A percentile compares a stretch with the other conserved stretches of the same genome.
Conservation (phyloP, 2,329 filamentous ascomycete species). For the Polychaeton citri region DNA sequence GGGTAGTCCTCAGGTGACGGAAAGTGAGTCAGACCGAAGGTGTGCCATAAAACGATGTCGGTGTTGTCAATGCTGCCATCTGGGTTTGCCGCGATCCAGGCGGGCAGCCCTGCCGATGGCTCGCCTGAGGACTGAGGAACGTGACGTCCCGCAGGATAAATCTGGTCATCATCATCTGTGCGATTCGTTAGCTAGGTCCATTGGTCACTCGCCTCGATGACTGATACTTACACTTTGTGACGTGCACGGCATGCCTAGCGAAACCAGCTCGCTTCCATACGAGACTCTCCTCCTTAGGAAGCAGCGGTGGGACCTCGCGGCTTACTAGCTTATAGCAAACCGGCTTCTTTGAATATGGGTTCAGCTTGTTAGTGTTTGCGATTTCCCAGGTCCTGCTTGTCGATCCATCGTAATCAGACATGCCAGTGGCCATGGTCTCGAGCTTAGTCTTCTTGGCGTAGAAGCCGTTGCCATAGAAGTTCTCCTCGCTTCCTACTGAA, state of each 20-base stretch:
- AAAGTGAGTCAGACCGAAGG: conserved; percentile 83
- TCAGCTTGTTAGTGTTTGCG: conserved; percentile 68
- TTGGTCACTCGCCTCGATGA: background rate
- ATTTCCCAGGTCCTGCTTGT: conserved; percentile 86
- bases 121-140: conserved; percentile 79
- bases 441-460: conserved; percentile 74
- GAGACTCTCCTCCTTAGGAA: conserved; percentile 68
- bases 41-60: conserved; percentile 86
- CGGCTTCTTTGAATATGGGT: conserved; percentile 75
- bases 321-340: conserved; percentile 82
- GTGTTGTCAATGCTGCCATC: conserved; percentile 60
- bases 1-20: conserved; percentile 84
- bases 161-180: conserved; percentile 58
- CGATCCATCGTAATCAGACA: conserved; percentile 67
- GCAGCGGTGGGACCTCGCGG: conserved; percentile 62
- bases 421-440: conserved; percentile 52
- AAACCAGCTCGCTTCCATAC: conserved; percentile 88
- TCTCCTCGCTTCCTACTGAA: conserved; percentile 66
- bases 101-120: conserved; percentile 56
- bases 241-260: conserved; percentile 73
- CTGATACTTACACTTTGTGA: conserved; percentile 62
- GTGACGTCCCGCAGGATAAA: conserved; percentile 76
- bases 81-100: conserved; percentile 62
- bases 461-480: conserved; percentile 83
- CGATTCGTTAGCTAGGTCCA: background rate